These are phyloP conservation scores for Ceratonia siliqua DNA, from an alignment of 306 rosid genomes.

Conservation along the genomic window DNA sequence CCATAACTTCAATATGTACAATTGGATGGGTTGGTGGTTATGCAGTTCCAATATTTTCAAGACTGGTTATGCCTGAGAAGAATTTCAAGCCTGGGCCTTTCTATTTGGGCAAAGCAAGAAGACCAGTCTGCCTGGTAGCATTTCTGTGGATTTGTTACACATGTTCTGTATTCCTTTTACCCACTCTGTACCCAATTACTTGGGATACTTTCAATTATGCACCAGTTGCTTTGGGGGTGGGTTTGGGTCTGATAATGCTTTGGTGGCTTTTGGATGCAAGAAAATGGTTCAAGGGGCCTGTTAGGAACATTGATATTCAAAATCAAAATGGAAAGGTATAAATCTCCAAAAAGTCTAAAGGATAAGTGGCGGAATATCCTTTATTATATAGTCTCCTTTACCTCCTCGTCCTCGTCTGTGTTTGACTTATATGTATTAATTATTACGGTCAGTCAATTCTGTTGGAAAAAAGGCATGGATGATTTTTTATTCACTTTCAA, in stretches of 20 bases:
- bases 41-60: slow-evolving; percentile 85
- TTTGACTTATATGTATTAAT: slow-evolving; percentile 13
- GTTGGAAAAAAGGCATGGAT: neutral
- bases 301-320: slow-evolving; percentile 63
- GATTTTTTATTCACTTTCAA: neutral
- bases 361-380: slow-evolving; percentile 15
- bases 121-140: slow-evolving; percentile 72
- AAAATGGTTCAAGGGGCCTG: slow-evolving; percentile 89
- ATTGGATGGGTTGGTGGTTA: slow-evolving; percentile 92
- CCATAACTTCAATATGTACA: slow-evolving; percentile 77
- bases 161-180: slow-evolving; percentile 82
- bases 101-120: slow-evolving; percentile 78
- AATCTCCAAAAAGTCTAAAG: slow-evolving; percentile 15
- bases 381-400: neutral
- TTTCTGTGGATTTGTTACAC: slow-evolving; percentile 86
- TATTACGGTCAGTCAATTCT: slow-evolving; percentile 23
- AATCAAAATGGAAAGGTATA: slow-evolving; percentile 60
- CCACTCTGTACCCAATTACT: slow-evolving; percentile 63
- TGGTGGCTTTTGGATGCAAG: slow-evolving; percentile 94
- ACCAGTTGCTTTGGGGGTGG: slow-evolving; percentile 70
- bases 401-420: neutral
- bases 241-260: slow-evolving; percentile 67
- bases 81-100: slow-evolving; percentile 78
- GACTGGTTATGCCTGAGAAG: slow-evolving; percentile 73
- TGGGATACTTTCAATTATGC: slow-evolving; percentile 86